These are phyloP conservation scores for Trichophaea hybrida DNA, from an alignment of 2,329 filamentous ascomycete species.

Conservation along the genomic window DNA sequence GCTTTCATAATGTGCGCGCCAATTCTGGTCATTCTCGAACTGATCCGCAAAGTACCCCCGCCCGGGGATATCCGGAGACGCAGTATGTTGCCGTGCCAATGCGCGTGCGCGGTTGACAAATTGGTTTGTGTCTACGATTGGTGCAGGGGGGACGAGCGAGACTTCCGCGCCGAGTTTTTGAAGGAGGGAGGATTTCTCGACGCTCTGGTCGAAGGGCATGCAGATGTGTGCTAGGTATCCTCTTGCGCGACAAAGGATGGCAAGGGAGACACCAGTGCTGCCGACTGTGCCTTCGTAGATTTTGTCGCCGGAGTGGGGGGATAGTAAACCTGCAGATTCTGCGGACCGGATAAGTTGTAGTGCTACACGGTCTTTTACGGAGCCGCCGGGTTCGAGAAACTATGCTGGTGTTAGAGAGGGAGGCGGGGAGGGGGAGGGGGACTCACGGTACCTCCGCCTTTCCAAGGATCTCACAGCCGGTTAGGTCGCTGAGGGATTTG, in stretches of 20 bases:
- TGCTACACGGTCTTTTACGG: slow-evolving; percentile 89
- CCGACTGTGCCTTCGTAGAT: slow-evolving; percentile 97
- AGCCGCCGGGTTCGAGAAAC: slow-evolving; percentile 88
- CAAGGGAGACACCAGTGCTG: slow-evolving; percentile 88
- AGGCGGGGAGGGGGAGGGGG: not conserved
- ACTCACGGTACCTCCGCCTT: slow-evolving; percentile 56
- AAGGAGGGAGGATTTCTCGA: slow-evolving; percentile 79
- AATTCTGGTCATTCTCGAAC: slow-evolving; percentile 86
- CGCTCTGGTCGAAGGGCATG: slow-evolving; percentile 84
- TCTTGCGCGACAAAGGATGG: slow-evolving; percentile 70
- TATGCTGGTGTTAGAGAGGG: slow-evolving; percentile 1
- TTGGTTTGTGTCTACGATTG: slow-evolving; percentile 83
- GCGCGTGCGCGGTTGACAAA: slow-evolving; percentile 83
- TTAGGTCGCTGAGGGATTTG: slow-evolving; percentile 69
- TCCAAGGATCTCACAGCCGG: slow-evolving; percentile 75
- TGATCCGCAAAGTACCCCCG: slow-evolving; percentile 89
- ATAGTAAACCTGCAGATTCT: slow-evolving; percentile 60
- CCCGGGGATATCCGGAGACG: slow-evolving; percentile 42
- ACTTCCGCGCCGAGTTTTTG: slow-evolving; percentile 83
- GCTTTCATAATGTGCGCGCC: slow-evolving; percentile 61
- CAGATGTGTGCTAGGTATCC: slow-evolving; percentile 92
- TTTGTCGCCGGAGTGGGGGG: slow-evolving; percentile 71
- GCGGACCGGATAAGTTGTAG: slow-evolving; percentile 44
- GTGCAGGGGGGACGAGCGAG: slow-evolving; percentile 76
- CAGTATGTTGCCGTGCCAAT: slow-evolving; percentile 61